phyloP scores from a whole-genome alignment of 345 rosid genomes.

The Euphorbia lathyris region DNA sequence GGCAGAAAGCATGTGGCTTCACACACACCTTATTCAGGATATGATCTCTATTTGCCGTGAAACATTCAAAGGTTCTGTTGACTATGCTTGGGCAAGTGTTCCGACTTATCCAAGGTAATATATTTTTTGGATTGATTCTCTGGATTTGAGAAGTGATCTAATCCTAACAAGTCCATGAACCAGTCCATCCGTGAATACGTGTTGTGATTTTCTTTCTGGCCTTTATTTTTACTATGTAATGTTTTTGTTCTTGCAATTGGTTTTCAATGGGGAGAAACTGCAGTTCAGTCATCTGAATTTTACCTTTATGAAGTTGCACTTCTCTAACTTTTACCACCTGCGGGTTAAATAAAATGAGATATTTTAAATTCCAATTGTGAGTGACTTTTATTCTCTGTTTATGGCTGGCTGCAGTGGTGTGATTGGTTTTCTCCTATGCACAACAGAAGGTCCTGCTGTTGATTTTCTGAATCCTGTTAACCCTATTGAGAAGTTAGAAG shows the following conservation, averaged over 20 bases:
- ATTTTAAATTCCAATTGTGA: background rate
- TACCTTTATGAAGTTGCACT: background rate
- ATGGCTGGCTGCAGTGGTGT: conserved; percentile 57
- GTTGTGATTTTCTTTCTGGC: no score
- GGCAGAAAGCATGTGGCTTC: conserved; percentile 99
- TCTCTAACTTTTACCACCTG: background rate
- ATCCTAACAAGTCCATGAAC: background rate
- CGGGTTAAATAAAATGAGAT: background rate
- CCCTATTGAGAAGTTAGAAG: conserved; percentile 83
- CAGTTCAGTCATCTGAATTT: background rate
- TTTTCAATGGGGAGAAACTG: no score
- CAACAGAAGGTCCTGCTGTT: conserved; percentile 71
- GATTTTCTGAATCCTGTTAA: conserved; percentile 82
- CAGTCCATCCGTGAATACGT: background rate
- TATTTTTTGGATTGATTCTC: background rate
- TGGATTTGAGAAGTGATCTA: background rate
- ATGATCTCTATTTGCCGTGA: conserved; percentile 69
- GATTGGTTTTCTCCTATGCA: conserved; percentile 83
- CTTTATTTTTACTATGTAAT: no score
- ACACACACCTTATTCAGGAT: conserved; percentile 86
- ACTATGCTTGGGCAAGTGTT: conserved; percentile 94
- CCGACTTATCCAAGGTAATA: conserved; percentile 93
- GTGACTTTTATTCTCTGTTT: background rate
- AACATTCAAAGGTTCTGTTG: conserved; percentile 79
- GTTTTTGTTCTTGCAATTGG: no score